Base-by-base conservation (phyloP, 2,329 filamentous ascomycete genomes). In the Fusarium sp. region DNA sequence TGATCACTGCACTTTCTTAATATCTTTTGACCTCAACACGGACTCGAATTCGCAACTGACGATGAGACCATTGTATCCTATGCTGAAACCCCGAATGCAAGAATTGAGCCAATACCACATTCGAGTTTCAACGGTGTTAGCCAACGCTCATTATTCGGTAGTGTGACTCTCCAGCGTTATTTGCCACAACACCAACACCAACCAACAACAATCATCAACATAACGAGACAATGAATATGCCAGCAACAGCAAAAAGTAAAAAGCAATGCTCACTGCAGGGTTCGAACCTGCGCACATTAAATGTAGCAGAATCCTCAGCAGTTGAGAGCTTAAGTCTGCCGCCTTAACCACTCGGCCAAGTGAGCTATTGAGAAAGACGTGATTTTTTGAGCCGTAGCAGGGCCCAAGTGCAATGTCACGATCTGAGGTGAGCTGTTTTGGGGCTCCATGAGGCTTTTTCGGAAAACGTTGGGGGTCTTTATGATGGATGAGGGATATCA, bases 301-400 rank as follows among this genome's bases (percentile, higher is more conserved):
- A 42, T 56, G 61, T 66, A 66, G 64, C 62, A 66, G 61, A 66
- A 57, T 44, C 47, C 44, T 44, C 17, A 66, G 61, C 34, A 66
- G 39, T 7, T 12, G 24, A 41, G 36, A 41, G 54, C 64, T 66
- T 66, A 66, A 66, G 51, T 58, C 64, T 66, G 62, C 64, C 64
- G 64, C 64, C 64, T 66, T 66, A 66, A 66, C 64, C 64, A 66
- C 64, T 68, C 65, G 66, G 55, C 63, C 55, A 68, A 58, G 55
- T 58, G 55, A 58, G 55, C 55, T 58, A 52, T 58, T 58, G 32
- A 55, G 34, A 50, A 58, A 58, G 55, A 18, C 55, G 20, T 50
- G 15, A 36, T 20, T 28, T 58, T 18, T n/a, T 0, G 8, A n/a
- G 3, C 4, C 8, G 14, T 30, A n/a, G 15, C 2, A 41, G 15